Evolutionary conservation across 352 stramenopile species (phyloP), one percentile per base, ranked within the genome.

Genomic region (Phytopythium boreale): DNA sequence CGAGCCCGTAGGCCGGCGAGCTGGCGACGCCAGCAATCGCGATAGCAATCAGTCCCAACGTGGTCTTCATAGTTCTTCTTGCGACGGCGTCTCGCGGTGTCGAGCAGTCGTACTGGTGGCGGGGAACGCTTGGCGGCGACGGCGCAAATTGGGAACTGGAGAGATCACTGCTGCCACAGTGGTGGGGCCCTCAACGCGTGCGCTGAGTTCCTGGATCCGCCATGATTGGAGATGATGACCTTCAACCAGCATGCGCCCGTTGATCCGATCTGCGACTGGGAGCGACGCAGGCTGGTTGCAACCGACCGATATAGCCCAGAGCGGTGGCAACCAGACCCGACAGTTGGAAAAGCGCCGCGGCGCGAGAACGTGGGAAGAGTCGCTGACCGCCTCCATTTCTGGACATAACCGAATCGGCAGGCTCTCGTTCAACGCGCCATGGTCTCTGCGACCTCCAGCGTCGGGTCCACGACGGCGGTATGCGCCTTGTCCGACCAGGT

Each of bases 401-500:
- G 56, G 41, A 19, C 56, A 24, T 24, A 62, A 51, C 22, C n/a
- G 24, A 52, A 29, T n/a, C 22, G 10, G 29, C 14, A 41, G 12
- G n/a, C 6, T 50, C 22, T 51, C 22, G 6, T 20, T 49, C 31
- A 19, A 5, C 27, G n/a, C 49, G 27, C 14, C 12, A 93, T 90
- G 79, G 70, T 89, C 20, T 87, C 78, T 1, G 66, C 65, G 36
- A 74, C 72, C 20, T 81, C 76, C 39, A 90, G 75, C 4, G 83
- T 95, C 26, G 83, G 82, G 24, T 71, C 77, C 22, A 88, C 75
- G 10, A 93, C 84, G 3, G 68, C 78, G 15, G 77, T 90, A 29
- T 87, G 82, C 43, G 84, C 86, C 41, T 77, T 92, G 15, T 88
- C 84, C 14, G 87, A 93, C 64, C 81, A 95, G 50, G 82, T 93